Conservation (phyloP, 768 basidiomycete genomes). For the Dentipellis sp. region DNA sequence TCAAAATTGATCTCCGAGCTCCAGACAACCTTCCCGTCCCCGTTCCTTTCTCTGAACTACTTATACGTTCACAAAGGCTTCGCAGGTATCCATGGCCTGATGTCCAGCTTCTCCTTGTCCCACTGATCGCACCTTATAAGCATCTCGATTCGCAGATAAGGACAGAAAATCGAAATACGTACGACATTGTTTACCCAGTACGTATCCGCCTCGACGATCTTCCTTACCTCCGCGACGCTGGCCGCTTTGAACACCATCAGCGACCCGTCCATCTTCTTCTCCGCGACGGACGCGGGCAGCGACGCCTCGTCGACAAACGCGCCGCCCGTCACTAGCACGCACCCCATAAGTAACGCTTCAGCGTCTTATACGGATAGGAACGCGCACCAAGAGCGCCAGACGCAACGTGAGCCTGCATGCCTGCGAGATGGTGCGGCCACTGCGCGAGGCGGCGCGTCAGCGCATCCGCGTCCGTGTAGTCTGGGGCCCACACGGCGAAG, state of each 20-base stretch:
- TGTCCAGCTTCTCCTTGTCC: conserved; percentile 45
- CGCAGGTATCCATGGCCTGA: conserved; percentile 14
- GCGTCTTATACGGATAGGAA: no score
- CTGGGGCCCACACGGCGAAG: conserved; percentile 6
- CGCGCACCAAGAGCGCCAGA: conserved; percentile 1
- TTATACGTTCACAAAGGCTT: no score
- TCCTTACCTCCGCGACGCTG: conserved; percentile 34
- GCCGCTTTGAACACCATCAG: conserved; percentile 45
- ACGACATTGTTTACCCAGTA: conserved; percentile 37
- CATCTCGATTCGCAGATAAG: not conserved
- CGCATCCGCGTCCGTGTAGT: not conserved
- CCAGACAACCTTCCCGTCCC: no score
- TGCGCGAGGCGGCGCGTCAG: not conserved
- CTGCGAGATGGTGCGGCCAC: not conserved
- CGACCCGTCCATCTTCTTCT: conserved; percentile 52
- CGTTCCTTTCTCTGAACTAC: no score
- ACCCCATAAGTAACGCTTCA: not conserved
- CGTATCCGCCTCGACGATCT: conserved; percentile 30
- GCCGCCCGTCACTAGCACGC: conserved; percentile 14
- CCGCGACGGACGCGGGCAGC: conserved; percentile 29
- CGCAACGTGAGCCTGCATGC: not conserved
- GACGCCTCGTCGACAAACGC: conserved; percentile 56
- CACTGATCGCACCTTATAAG: conserved; percentile 34
- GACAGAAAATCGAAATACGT: conserved; percentile 13
- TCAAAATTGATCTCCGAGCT: no score